Base-by-base conservation (phyloP, 768 basidiomycete genomes). In the Podaxis sp. region DNA sequence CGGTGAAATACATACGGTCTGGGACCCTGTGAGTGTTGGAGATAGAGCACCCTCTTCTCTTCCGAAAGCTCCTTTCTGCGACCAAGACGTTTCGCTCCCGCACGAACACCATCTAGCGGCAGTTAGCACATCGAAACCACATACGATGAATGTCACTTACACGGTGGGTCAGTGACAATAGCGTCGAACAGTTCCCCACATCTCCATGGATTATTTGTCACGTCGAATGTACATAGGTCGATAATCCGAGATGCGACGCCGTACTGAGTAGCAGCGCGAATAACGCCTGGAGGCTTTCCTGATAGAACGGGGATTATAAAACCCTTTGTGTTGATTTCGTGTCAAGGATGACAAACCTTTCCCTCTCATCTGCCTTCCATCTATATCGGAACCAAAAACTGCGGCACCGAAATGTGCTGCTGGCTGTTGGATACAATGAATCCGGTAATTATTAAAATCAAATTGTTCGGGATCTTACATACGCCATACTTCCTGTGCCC, bases 301-400 rank as follows among this genome's bases (percentile, higher is more conserved):
- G 32, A 42, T 37, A 27, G 11, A 28, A 11, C 1, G 7, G 4
- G 6, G 36, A 42, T 13, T n/a, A 36, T 25, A 44, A 35, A 37
- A 47, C 4, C 10, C 13, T 13, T 11, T 9, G 7, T 28, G 40
- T 18, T 21, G 18, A 1, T 13, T 13, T 32, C 32, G 14, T 10
- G 5, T 11, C 5, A 38, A 28, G 7, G 13, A 42, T 4, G 5
- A 63, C 73, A 56, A 64, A 89, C 94, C 83, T 82, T 93, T 96
- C 16, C 97, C 97, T 62, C 94, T 80, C 90, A 98, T 95, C 70
- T 98, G 96, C 44, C 97, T 82, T 0, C 97, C 97, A 68, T 98
- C 96, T 52, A 99, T 98, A 71, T 98, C 97, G 16, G 93, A 95
- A 16, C 96, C 97, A 58, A 91, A 86, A 0, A 95, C 84, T 27